Evolutionary conservation across 768 basidiomycete species (phyloP).

Genomic region (Lentinula edodes): DNA sequence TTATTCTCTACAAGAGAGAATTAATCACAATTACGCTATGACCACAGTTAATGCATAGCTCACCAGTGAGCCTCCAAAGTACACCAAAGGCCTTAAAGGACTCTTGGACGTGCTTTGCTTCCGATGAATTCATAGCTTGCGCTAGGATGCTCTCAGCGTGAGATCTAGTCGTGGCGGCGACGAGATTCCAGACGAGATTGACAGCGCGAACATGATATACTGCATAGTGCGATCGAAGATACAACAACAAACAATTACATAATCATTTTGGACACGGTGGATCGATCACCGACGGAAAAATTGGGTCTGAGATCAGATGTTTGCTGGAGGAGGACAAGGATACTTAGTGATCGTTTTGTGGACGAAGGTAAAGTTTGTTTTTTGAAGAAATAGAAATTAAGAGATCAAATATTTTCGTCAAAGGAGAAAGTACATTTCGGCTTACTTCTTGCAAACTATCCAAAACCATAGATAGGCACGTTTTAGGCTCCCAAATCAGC

Average conservation of each 20-base stretch:
- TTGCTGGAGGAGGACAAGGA: conserved; percentile 51
- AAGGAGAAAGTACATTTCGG: not conserved
- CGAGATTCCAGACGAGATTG: conserved; percentile 76
- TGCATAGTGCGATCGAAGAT: conserved; percentile 59
- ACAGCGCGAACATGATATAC: conserved; percentile 81
- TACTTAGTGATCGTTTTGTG: conserved; percentile 58
- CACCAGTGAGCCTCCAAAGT: conserved; percentile 86
- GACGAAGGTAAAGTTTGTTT: conserved; percentile 58
- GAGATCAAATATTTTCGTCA: conserved; percentile 4
- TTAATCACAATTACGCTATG: conserved; percentile 10
- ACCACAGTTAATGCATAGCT: not conserved
- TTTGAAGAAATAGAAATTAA: conserved; percentile 26
- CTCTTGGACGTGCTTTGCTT: conserved; percentile 40
- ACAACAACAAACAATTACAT: conserved; percentile 66
- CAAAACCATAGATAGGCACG: conserved; percentile 60
- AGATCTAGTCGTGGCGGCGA: conserved; percentile 45
- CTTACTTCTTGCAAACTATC: conserved; percentile 50
- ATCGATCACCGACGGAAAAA: conserved; percentile 49
- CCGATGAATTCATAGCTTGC: conserved; percentile 56
- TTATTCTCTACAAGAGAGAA: conserved; percentile 57
- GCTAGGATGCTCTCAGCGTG: conserved; percentile 81
- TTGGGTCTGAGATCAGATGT: conserved; percentile 45
- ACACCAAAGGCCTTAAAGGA: conserved; percentile 88
- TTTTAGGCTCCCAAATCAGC: conserved; percentile 54
- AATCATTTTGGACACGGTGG: conserved; percentile 55